These are phyloP conservation scores for Cystofilobasidium capitatum DNA, from an alignment of 768 basidiomycete species.

Conservation along the genomic window DNA sequence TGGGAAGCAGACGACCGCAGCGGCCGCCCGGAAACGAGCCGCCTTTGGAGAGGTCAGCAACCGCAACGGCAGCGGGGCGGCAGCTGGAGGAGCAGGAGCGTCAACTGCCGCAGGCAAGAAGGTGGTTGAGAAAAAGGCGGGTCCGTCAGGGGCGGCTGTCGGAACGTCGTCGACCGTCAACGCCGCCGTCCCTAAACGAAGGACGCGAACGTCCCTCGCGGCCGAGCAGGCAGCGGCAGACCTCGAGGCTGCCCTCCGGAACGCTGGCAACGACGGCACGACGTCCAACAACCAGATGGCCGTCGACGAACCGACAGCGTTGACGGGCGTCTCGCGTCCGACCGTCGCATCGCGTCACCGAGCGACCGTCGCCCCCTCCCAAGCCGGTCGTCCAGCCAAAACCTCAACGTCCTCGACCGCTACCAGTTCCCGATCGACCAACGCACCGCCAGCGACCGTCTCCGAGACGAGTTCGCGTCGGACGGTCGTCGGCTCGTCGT, in stretches of 20 bases:
- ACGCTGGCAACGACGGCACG: background rate
- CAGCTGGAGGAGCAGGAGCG: background rate
- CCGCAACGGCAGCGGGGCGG: constrained; percentile 23
- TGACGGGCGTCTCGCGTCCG: background rate
- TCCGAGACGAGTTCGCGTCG: constrained; percentile 1
- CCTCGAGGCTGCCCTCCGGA: background rate
- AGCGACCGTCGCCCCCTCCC: constrained; percentile 5
- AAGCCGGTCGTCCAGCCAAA: background rate
- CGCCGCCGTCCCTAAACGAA: background rate
- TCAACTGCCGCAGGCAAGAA: constrained; percentile 22
- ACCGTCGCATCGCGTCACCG: constrained; percentile 1
- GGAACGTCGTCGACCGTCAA: background rate
- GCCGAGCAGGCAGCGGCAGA: constrained; percentile 21
- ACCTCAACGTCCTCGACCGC: background rate
- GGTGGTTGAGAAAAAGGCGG: constrained; percentile 7
- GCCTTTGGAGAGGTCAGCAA: constrained; percentile 61
- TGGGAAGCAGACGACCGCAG: constrained; percentile 33
- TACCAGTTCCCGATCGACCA: constrained; percentile 1
- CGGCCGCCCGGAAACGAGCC: constrained; percentile 71
- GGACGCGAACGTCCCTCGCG: constrained; percentile 22
- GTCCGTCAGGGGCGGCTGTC: background rate
- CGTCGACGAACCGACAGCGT: background rate
- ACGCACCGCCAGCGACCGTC: background rate
- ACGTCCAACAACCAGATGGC: constrained; percentile 1
- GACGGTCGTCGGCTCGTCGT: constrained; percentile 5